phyloP scores from a whole-genome alignment of 148 eudicot species.

The Dianthus caryophyllus region DNA sequence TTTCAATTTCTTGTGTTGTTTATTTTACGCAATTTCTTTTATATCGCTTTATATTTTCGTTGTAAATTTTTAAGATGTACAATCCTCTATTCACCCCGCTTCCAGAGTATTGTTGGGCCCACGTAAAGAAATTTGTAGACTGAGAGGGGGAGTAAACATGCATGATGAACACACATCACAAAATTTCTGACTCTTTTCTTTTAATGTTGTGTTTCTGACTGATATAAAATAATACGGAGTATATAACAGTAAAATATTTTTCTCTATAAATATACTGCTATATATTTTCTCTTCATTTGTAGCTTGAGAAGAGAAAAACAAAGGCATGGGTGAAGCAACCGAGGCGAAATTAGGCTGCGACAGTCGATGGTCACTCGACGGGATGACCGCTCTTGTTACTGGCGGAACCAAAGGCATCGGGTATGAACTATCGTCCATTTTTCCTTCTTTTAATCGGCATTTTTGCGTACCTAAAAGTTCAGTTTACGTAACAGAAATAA shows the following conservation, averaged over 20 bases:
- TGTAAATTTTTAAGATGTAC: no score
- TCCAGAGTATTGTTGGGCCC: no score
- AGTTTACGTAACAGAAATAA: no score
- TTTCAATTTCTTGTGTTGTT: no score
- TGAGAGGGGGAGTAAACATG: no score
- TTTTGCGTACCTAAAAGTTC: no score
- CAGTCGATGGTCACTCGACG: constrained; percentile 26
- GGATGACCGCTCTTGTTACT: constrained; percentile 36
- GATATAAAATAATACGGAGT: background rate
- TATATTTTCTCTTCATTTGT: background rate
- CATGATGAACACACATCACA: no score
- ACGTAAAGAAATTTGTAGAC: no score
- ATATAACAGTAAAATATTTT: background rate
- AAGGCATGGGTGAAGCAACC: background rate
- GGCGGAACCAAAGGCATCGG: constrained; percentile 38
- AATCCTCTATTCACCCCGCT: no score
- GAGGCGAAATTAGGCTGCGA: background rate
- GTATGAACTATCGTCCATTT: constrained; percentile 11
- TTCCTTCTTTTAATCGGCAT: background rate
- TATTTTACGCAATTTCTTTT: no score
- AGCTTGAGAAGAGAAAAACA: background rate
- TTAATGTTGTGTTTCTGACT: background rate
- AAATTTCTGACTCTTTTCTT: no score
- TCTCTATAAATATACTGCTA: background rate
- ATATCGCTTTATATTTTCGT: no score